Evolutionary conservation across 1,284 basidiomycete genomes (phyloP), one percentile per base, ranked within the genome.

Genomic region (Paramarasmius palmivorus): DNA sequence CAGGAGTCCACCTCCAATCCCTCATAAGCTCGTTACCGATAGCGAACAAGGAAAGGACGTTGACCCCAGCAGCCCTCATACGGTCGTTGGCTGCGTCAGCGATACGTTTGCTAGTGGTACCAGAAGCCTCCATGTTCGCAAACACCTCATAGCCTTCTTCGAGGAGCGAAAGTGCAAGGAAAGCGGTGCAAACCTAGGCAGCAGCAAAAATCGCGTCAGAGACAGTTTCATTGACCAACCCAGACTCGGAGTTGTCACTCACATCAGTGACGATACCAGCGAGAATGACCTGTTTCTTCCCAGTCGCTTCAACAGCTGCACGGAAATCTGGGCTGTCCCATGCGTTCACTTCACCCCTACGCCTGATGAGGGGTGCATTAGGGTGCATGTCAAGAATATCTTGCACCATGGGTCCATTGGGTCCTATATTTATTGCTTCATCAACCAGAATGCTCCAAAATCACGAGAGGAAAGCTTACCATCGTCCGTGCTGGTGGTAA

Each of bases 291-390:
- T 78, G 76, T 57, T 73, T 76, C 61, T 75, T 78, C 2, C 75
- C 75, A 2, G 76, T 77, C 2, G 75, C 74, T 40, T 71, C 61
- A 20, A 79, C 74, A 17, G 76, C 77, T 1, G 63, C 63, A 39
- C 71, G 67, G 65, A 79, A 78, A 46, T 78, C 76, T 5, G 64
- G 53, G 60, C 76, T 78, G 60, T 78, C 76, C 77, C 77, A 79
- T 10, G 77, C 76, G 55, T 78, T 65, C 12, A 78, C 77, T 61
- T 79, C 75, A 1, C 76, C 76, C 15, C 70, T 60, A 15, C 77
- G 69, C 63, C 71, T 76, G 75, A n/a, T n/a, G n/a, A n/a, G n/a
- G n/a, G n/a, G n/a, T n/a, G n/a, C n/a, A n/a, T n/a, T n/a, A n/a
- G n/a, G 72, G 51, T 78, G 72, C 72, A 78, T 70, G 0, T 65